Percentiles rank a stretch among this genome's conserved stretches.
phyloP scores from a whole-genome alignment of 2,329 filamentous ascomycete species.

The Neofusicoccum kwambonambiense region DNA sequence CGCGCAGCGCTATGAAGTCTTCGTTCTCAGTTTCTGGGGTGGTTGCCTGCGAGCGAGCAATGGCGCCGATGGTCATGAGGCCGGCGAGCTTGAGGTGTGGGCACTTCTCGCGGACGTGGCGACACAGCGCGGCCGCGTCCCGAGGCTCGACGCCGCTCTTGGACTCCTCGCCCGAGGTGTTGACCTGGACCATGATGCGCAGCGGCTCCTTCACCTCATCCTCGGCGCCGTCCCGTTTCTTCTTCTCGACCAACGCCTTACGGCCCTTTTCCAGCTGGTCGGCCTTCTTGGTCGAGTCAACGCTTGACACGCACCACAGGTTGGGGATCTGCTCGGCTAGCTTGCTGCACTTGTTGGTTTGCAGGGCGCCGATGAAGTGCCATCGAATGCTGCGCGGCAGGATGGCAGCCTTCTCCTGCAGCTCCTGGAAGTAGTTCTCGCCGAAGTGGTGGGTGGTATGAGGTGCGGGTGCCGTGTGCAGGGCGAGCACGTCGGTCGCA shows the following conservation, averaged over 20 bases:
- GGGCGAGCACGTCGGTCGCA: conserved; percentile 81
- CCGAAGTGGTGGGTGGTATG: conserved; percentile 74
- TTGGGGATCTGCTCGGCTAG: conserved; percentile 82
- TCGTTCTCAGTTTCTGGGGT: conserved; percentile 79
- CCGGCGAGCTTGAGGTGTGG: conserved; percentile 73
- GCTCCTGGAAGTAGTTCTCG: conserved; percentile 85
- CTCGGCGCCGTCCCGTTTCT: conserved; percentile 26
- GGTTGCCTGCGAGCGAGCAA: conserved; percentile 75
- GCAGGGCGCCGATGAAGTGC: conserved; percentile 96
- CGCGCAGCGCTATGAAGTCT: conserved; percentile 71
- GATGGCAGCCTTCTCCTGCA: conserved; percentile 78
- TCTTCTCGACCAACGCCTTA: conserved; percentile 50
- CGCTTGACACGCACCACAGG: conserved; percentile 86
- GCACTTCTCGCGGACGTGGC: conserved; percentile 67
- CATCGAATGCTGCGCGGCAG: conserved; percentile 77
- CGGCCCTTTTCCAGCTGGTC: conserved; percentile 76
- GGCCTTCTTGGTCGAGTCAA: conserved; percentile 87
- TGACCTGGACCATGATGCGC: conserved; percentile 86
- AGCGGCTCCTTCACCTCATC: conserved; percentile 44
- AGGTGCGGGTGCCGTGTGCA: conserved; percentile 59
- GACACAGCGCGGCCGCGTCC: conserved; percentile 63
- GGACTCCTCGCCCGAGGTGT: conserved; percentile 82
- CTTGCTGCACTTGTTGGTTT: conserved; percentile 89
- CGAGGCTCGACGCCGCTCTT: conserved; percentile 81
- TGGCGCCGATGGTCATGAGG: conserved; percentile 96